A percentile compares a stretch with the other conserved stretches of the same genome.
phyloP scores from a whole-genome alignment of 1,284 basidiomycete species.

The Pascua sp. region DNA sequence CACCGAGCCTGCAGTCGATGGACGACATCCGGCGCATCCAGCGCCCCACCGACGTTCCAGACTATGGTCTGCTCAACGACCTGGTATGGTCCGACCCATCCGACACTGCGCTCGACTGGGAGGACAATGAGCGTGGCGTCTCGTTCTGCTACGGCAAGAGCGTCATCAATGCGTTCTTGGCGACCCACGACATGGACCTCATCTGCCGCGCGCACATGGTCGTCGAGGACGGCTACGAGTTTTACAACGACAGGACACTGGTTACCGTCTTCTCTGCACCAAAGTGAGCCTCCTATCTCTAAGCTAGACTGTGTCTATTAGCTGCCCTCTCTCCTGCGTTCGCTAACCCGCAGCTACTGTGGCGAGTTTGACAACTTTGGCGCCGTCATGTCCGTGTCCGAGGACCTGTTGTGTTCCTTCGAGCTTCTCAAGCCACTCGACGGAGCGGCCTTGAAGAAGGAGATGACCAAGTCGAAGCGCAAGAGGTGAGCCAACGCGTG shows the following conservation, averaged over 20 bases:
- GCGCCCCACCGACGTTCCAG: conserved; percentile 98
- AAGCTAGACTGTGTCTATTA: too few species aligned
- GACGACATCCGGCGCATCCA: conserved; percentile 99
- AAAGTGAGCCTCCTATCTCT: conserved; percentile 59
- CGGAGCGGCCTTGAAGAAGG: conserved; percentile 90
- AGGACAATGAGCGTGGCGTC: conserved; percentile 97
- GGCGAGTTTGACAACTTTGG: conserved; percentile 81
- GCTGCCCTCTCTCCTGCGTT: not conserved
- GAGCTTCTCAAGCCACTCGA: conserved; percentile 95
- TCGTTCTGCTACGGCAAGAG: conserved; percentile 86
- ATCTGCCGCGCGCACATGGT: conserved; percentile 98
- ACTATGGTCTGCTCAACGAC: conserved; percentile 96
- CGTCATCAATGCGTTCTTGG: conserved; percentile 94
- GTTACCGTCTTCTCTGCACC: conserved; percentile 97
- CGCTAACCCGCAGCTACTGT: conserved; percentile 38
- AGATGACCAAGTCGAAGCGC: conserved; percentile 98
- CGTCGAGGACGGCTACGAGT: conserved; percentile 98
- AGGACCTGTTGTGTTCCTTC: conserved; percentile 95
- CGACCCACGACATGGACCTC: conserved; percentile 99
- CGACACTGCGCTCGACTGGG: conserved; percentile 99
- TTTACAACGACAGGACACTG: conserved; percentile 95
- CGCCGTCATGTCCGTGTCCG: conserved; percentile 82
- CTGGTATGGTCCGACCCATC: conserved; percentile 98
- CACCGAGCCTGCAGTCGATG: conserved; percentile 97
- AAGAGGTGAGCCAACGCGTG: conserved; percentile 63